A percentile compares a stretch with the other conserved stretches of the same genome.
Evolutionary conservation across 805 yeast species (phyloP).

Genomic region (Kodamaea neixiangensis): DNA sequence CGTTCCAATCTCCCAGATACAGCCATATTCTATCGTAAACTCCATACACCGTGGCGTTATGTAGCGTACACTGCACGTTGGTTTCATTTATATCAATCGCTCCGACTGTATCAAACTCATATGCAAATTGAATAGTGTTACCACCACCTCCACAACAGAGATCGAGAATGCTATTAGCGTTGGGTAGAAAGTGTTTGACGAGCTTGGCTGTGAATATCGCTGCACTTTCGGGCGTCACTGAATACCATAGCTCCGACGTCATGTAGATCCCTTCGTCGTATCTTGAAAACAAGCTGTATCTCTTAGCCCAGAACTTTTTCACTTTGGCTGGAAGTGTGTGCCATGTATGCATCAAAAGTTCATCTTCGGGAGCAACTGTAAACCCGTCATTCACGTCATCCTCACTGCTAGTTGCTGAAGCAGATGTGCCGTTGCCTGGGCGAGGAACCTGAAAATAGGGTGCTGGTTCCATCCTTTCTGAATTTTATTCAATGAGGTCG

Average conservation of each 20-base stretch:
- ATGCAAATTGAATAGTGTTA: conserved; percentile 74
- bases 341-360: conserved; percentile 38
- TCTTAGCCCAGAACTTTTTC: conserved; percentile 60
- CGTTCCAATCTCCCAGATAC: conserved; percentile 52
- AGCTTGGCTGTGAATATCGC: conserved; percentile 63
- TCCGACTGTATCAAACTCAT: conserved; percentile 52
- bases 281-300: conserved; percentile 60
- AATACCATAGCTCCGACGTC: conserved; percentile 77
- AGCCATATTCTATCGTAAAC: conserved; percentile 54
- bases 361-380: background rate
- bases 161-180: conserved; percentile 54
- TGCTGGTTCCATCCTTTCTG: conserved; percentile 7
- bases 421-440: background rate
- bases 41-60: conserved; percentile 67
- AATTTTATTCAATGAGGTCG: conserved; percentile 5
- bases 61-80: conserved; percentile 64
- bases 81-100: conserved; percentile 63
- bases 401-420: background rate
- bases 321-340: conserved; percentile 41
- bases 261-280: conserved; percentile 70
- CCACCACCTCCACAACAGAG: conserved; percentile 91
- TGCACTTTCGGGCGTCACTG: conserved; percentile 81
- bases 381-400: conserved; percentile 14
- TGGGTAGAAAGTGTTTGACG: conserved; percentile 52
- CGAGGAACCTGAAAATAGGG: conserved; percentile 8